phyloP scores from a whole-genome alignment of 768 basidiomycete species.

The Kwoniella mangroviensis region DNA sequence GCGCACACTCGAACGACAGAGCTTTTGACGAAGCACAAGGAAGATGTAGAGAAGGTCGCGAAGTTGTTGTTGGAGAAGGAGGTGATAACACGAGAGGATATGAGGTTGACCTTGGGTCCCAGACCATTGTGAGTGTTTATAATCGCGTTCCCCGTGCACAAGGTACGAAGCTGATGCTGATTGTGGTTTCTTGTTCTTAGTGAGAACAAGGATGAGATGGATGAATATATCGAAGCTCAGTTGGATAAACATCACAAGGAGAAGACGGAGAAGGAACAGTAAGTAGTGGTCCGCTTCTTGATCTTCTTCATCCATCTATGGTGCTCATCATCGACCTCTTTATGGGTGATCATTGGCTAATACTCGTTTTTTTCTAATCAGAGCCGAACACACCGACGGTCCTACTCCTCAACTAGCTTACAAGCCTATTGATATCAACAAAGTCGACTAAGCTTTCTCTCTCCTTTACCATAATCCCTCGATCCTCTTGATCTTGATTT shows the following conservation, averaged over 20 bases:
- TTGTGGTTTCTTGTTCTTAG: slow-evolving; percentile 25
- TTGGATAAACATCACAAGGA: slow-evolving; percentile 38
- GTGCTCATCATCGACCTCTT: too few relatives aligned
- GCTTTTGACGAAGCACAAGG: slow-evolving; percentile 77
- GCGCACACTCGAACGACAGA: slow-evolving; percentile 83
- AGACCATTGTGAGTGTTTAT: slow-evolving; percentile 45
- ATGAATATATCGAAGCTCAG: slow-evolving; percentile 82
- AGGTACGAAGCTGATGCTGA: too few relatives aligned
- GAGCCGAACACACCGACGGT: slow-evolving; percentile 7
- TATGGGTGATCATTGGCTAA: too few relatives aligned
- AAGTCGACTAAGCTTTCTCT: slow-evolving; percentile 7
- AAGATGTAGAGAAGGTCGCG: slow-evolving; percentile 92
- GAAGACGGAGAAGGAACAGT: slow-evolving; percentile 34
- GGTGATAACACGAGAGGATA: slow-evolving; percentile 81
- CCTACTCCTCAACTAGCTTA: slow-evolving; percentile 22
- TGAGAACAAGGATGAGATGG: slow-evolving; percentile 88
- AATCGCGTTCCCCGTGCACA: neutral
- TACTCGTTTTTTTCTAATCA: too few relatives aligned
- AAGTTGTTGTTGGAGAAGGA: slow-evolving; percentile 89
- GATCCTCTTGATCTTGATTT: too few relatives aligned
- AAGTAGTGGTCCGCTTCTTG: too few relatives aligned
- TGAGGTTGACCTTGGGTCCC: slow-evolving; percentile 44
- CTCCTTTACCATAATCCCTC: too few relatives aligned
- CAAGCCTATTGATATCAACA: slow-evolving; percentile 22
- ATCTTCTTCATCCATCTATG: too few relatives aligned